Base-by-base conservation (phyloP, 148 eudicot species). In the Heliamphora exappendiculata region DNA sequence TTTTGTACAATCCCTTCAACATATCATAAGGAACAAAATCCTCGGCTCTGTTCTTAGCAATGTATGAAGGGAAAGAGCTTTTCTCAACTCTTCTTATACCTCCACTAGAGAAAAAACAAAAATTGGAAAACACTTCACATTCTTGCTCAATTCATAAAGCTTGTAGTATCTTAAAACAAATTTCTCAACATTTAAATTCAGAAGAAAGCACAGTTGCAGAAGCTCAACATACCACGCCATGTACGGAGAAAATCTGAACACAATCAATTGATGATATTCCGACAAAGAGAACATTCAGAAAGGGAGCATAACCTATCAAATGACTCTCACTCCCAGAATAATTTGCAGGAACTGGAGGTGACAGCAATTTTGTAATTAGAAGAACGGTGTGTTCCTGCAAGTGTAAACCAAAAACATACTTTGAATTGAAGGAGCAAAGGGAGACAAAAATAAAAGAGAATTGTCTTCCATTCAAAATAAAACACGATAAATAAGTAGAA, bases 191-290 rank as follows among this genome's bases (percentile, higher is more conserved):
- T 7, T 17, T n/a, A 77, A 77, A 81, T 13, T 26, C 24, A 51
- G 51, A 73, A 34, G 26, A 41, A 33, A 42, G 20, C 47, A 57
- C 6, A 41, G 41, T 37, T 39, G 68, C 41, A 17, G 73, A 82
- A 78, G 37, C 17, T 74, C 54, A 73, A 82, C 94, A 42, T 85
- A 92, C 97, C 94, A 86, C 78, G 54, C 99, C 99, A 81, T 91
- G 99, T 68, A 92, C 86, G 77, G 97, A 91, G 81, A 95, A 89
- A 33, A 95, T 95, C 86, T 95, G 99, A 68, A 91, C 83, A 70
- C 85, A 80, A 80, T 95, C 99, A 70, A 87, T 57, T 31, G 91
- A 79, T 78, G 97, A 89, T 84, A 92, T 84, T 80, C 96, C 99
- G 29, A 91, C 80, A 73, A 95, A 93, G 77, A 95, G 85, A 76